phyloP scores from a whole-genome alignment of 257 asterid genomes.

The Plectranthus barbatus region DNA sequence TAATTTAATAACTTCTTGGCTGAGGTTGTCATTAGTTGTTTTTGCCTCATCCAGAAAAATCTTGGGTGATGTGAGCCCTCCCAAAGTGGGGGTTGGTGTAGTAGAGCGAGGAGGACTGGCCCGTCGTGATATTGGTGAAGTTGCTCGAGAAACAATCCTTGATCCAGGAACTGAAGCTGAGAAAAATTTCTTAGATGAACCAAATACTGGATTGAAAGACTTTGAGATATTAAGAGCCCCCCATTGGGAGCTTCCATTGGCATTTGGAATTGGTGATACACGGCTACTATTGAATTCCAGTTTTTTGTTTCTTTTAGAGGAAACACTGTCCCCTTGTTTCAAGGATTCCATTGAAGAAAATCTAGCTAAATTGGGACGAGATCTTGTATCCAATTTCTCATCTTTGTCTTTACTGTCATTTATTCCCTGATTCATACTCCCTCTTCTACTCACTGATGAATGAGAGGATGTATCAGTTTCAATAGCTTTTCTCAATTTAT shows the following conservation, averaged over 20 bases:
- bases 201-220: slow-evolving; percentile 82
- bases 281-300: slow-evolving; percentile 83
- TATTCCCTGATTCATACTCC: slow-evolving; percentile 56
- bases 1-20: slow-evolving; percentile 73
- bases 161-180: slow-evolving; percentile 99
- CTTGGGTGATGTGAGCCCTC: slow-evolving; percentile 88
- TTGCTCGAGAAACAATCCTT: slow-evolving; percentile 98
- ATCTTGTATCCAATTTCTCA: slow-evolving; percentile 55
- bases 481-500: slow-evolving; percentile 67
- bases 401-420: slow-evolving; percentile 53
- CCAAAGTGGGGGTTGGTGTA: slow-evolving; percentile 94
- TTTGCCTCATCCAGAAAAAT: slow-evolving; percentile 56
- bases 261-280: slow-evolving; percentile 90
- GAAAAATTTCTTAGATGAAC: slow-evolving; percentile 84
- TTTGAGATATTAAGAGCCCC: slow-evolving; percentile 72
- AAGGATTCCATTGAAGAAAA: slow-evolving; percentile 81
- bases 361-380: slow-evolving; percentile 75
- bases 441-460: slow-evolving; percentile 60
- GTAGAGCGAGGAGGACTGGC: slow-evolving; percentile 98
- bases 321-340: slow-evolving; percentile 66
- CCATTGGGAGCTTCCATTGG: slow-evolving; percentile 85
- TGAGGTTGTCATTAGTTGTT: slow-evolving; percentile 53
- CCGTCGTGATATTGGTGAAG: slow-evolving; percentile 92
- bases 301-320: slow-evolving; percentile 78
- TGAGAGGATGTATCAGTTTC: slow-evolving; percentile 68